Evolutionary conservation across 2,329 filamentous ascomycete genomes (phyloP).

Genomic region (Keithomyces neogunnii): DNA sequence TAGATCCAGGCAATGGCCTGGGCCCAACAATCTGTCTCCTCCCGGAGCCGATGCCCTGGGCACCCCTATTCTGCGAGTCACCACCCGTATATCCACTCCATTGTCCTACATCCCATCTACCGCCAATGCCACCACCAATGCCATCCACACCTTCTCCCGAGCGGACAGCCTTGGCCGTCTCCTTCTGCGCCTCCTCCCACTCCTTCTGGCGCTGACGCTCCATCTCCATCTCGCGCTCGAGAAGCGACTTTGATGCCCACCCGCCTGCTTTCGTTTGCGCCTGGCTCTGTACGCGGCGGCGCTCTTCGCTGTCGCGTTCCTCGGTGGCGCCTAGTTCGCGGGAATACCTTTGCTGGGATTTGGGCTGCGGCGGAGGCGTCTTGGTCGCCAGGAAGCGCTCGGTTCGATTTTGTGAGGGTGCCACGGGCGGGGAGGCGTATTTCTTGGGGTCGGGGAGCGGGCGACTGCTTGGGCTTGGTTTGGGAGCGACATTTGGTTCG

Average conservation of each 20-base stretch:
- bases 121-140: constrained; percentile 56
- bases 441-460: constrained; percentile 43
- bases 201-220: constrained; percentile 69
- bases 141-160: constrained; percentile 49
- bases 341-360: constrained; percentile 41
- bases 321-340: constrained; percentile 47
- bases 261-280: constrained; percentile 52
- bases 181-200: constrained; percentile 70
- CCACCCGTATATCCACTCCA: constrained; percentile 69
- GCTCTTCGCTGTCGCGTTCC: constrained; percentile 55
- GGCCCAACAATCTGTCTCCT: constrained; percentile 74
- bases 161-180: constrained; percentile 46
- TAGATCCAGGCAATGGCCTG: constrained; percentile 48
- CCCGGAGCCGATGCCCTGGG: constrained; percentile 58
- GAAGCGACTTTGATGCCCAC: constrained; percentile 59
- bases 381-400: constrained; percentile 50
- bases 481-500: constrained; percentile 23
- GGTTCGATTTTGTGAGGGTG: constrained; percentile 35
- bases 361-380: constrained; percentile 34
- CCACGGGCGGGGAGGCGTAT: constrained; percentile 18
- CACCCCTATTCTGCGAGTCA: constrained; percentile 62
- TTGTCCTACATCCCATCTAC: constrained; percentile 69
- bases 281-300: constrained; percentile 49
- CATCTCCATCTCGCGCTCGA: constrained; percentile 74
- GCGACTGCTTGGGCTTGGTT: constrained; percentile 29